Percentiles rank a stretch among this genome's conserved stretches.
Conservation (phyloP, 768 basidiomycete genomes). For the Suillus plorans region DNA sequence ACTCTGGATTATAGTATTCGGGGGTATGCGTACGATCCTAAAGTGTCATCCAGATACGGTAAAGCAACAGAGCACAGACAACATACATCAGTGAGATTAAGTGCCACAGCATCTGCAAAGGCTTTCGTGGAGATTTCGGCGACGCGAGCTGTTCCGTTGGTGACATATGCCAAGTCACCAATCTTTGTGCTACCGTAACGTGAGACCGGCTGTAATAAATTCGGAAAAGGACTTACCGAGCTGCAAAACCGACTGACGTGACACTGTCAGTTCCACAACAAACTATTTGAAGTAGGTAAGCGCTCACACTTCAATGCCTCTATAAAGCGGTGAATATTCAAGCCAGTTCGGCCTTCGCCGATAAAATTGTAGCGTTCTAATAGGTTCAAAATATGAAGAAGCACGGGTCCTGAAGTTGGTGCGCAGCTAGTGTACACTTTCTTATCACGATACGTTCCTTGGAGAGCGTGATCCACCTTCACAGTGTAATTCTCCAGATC, state of each 20-base stretch:
- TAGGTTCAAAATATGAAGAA: constrained; percentile 90
- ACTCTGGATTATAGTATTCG: constrained; percentile 82
- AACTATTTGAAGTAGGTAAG: constrained; percentile 9
- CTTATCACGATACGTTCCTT: constrained; percentile 73
- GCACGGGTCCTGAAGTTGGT: constrained; percentile 87
- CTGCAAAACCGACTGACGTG: constrained; percentile 60
- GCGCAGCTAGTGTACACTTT: constrained; percentile 84
- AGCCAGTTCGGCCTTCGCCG: constrained; percentile 48
- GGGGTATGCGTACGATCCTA: constrained; percentile 81
- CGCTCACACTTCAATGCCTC: constrained; percentile 81
- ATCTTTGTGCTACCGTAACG: constrained; percentile 66
- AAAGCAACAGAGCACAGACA: constrained; percentile 2
- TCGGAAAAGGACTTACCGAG: constrained; percentile 37
- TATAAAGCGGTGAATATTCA: constrained; percentile 77
- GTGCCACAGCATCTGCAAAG: constrained; percentile 59
- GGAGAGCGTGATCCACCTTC: constrained; percentile 67
- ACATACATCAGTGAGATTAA: constrained; percentile 82
- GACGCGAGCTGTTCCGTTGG: constrained; percentile 55
- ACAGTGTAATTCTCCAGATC: constrained; percentile 75
- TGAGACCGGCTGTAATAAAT: background rate
- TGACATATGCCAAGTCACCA: constrained; percentile 68
- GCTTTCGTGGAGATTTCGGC: constrained; percentile 64
- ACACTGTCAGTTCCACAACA: constrained; percentile 11
- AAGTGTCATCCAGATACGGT: constrained; percentile 13
- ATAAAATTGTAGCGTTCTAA: constrained; percentile 70